These are phyloP conservation scores for Aspergillus biplanus DNA, from an alignment of 495 filamentous ascomycete species.

Conservation along the genomic window DNA sequence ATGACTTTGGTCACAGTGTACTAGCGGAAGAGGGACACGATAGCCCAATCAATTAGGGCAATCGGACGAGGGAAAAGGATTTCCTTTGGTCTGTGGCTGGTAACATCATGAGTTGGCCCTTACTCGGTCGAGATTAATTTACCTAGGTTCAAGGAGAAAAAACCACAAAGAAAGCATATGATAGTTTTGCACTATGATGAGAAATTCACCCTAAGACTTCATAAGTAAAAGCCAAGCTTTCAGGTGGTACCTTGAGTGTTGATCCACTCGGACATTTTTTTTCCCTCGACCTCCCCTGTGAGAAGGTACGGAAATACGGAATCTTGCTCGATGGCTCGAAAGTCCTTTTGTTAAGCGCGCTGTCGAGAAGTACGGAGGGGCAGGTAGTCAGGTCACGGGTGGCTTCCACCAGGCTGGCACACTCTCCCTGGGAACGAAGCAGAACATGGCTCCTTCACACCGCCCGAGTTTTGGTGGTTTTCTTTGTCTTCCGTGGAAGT, in stretches of 20 bases:
- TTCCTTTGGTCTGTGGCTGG: neutral
- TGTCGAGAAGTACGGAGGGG: neutral
- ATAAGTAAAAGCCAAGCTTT: slow-evolving; percentile 30
- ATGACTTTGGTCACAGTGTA: too few species aligned
- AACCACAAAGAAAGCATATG: neutral
- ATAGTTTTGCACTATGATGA: neutral
- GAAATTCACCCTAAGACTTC: slow-evolving; percentile 1
- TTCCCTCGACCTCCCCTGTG: slow-evolving; percentile 14
- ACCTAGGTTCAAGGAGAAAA: neutral
- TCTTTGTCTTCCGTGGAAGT: slow-evolving; percentile 28
- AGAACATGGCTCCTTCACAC: slow-evolving; percentile 12
- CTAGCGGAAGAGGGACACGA: neutral
- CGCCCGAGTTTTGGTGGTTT: slow-evolving; percentile 8
- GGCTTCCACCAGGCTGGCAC: too few species aligned
- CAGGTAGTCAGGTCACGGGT: too few species aligned
- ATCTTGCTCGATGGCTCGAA: neutral
- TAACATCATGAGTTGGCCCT: neutral
- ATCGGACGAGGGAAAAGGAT: neutral
- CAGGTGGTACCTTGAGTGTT: slow-evolving; percentile 13
- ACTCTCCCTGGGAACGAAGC: neutral
- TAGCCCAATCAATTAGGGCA: neutral
- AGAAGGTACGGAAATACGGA: slow-evolving; percentile 14
- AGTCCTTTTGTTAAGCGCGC: slow-evolving; percentile 16
- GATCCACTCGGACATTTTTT: slow-evolving; percentile 27
- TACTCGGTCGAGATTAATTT: neutral